Evolutionary conservation across 345 rosid species (phyloP).

Genomic region (Brassica napus): Da-Ae NC_063439.1:18687501-18688000

Average conservation of each 20-base stretch:
- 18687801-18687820: conserved; percentile 43
- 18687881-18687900: conserved; percentile 98
- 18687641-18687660: conserved; percentile 7
- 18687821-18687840: conserved; percentile 49
- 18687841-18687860: conserved; percentile 44
- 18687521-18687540: background rate
- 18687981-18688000: conserved; percentile 82
- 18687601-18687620: background rate
- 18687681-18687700: conserved; percentile 19
- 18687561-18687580: background rate
- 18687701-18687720: conserved; percentile 1
- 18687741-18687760: conserved; percentile 67
- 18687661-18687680: background rate
- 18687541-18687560: background rate
- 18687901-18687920: conserved; percentile 85
- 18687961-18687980: conserved; percentile 86
- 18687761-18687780: conserved; percentile 46
- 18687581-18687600: background rate
- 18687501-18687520: background rate
- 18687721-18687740: conserved; percentile 27
- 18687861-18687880: conserved; percentile 73
- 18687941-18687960: conserved; percentile 96
- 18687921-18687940: conserved; percentile 94
- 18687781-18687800: conserved; percentile 34
- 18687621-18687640: background rate